These are phyloP conservation scores for Ceriops zippeliana DNA, from an alignment of 345 rosid species.

Conservation along the genomic window DNA sequence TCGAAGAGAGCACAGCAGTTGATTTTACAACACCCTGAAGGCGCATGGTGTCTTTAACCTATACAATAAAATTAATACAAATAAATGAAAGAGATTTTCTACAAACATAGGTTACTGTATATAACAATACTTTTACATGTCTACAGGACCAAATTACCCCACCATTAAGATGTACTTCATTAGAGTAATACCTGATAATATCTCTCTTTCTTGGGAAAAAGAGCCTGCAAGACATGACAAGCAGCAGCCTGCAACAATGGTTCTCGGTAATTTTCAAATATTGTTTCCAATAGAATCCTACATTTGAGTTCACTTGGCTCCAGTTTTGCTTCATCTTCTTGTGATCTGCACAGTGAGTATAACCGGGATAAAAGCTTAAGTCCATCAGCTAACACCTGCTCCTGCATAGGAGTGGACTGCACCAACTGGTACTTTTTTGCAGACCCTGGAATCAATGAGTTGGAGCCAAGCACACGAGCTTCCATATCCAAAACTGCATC, in stretches of 20 bases:
- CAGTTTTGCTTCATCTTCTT: conserved; percentile 50
- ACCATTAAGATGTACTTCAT: background rate
- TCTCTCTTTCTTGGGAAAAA: conserved; percentile 73
- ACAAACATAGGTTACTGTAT: no score
- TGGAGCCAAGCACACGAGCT: conserved; percentile 85
- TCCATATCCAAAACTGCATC: conserved; percentile 90
- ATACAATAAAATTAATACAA: conserved; percentile 4
- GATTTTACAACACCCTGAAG: conserved; percentile 95
- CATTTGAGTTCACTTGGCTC: conserved; percentile 65
- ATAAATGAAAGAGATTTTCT: background rate
- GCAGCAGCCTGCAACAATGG: conserved; percentile 88
- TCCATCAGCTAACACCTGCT: conserved; percentile 90
- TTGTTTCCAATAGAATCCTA: conserved; percentile 67
- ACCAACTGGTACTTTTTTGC: conserved; percentile 59
- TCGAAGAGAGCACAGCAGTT: conserved; percentile 63
- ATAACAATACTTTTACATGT: background rate
- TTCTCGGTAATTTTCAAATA: conserved; percentile 92
- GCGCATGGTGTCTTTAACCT: conserved; percentile 92
- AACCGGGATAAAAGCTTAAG: conserved; percentile 76
- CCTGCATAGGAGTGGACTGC: conserved; percentile 71
- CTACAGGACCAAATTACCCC: background rate
- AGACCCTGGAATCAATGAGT: conserved; percentile 57
- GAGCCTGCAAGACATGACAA: conserved; percentile 76
- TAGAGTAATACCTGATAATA: conserved; percentile 66
- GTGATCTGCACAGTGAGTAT: conserved; percentile 50